Conservation (phyloP, 1,284 basidiomycete species). For the Malassezia globosa region DNA sequence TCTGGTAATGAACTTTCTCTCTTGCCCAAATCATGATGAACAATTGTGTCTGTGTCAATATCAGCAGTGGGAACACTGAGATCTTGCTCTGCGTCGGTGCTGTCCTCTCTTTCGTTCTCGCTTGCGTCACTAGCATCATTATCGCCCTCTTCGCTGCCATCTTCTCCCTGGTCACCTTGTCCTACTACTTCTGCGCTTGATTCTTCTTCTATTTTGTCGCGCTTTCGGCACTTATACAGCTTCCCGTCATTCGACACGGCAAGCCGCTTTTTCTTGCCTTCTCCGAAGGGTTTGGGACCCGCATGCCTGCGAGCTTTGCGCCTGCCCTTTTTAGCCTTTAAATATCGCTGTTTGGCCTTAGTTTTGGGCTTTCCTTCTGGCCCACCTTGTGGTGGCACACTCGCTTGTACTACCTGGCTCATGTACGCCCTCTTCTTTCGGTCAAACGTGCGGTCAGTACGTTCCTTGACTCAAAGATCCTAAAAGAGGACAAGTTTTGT, state of each 20-base stretch:
- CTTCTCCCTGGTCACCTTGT: background rate
- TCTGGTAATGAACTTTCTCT: too few species aligned
- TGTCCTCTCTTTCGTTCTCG: too few species aligned
- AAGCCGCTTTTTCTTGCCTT: conserved; percentile 22
- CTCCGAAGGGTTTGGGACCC: conserved; percentile 21
- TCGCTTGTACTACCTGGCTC: too few species aligned
- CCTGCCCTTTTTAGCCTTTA: conserved; percentile 39
- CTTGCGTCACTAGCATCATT: too few species aligned
- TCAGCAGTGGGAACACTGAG: background rate
- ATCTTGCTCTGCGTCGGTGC: background rate
- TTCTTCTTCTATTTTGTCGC: background rate
- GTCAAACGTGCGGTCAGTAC: too few species aligned
- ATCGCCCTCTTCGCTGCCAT: background rate
- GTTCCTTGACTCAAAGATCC: too few species aligned
- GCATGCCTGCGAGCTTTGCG: conserved; percentile 29
- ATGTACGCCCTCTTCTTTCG: background rate
- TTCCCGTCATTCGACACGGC: too few species aligned
- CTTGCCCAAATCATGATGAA: too few species aligned
- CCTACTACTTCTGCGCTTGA: background rate
- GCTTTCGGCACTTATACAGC: too few species aligned
- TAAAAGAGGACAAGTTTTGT: too few species aligned
- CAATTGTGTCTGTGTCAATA: background rate
- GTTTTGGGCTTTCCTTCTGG: conserved; percentile 25
- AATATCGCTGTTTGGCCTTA: conserved; percentile 40
- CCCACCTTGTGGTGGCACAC: too few species aligned